Conservation (phyloP, 2,329 filamentous ascomycete genomes). For the Myriosclerotinia curreyana region DNA sequence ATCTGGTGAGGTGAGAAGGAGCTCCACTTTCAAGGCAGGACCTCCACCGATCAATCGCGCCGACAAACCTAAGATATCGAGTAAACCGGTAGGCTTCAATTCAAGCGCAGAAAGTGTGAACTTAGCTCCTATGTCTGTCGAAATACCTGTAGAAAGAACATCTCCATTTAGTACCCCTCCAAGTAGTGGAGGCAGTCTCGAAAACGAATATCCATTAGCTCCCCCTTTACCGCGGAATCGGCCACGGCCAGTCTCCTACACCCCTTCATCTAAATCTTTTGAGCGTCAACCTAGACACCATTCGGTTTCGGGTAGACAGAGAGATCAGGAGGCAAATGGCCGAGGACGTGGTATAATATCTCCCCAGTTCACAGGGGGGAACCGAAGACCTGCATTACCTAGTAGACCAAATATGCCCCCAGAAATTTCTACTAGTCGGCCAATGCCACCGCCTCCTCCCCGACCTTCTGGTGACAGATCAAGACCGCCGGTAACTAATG, state of each 20-base stretch:
- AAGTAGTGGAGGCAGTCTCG: slow-evolving; percentile 61
- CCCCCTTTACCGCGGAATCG: slow-evolving; percentile 51
- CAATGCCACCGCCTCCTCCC: slow-evolving; percentile 34
- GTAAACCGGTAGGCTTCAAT: slow-evolving; percentile 35
- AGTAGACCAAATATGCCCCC: slow-evolving; percentile 43
- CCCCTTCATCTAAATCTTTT: slow-evolving; percentile 40
- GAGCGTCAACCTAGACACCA: slow-evolving; percentile 55
- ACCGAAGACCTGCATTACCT: slow-evolving; percentile 50
- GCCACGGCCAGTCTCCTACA: slow-evolving; percentile 48
- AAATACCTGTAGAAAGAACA: slow-evolving; percentile 38
- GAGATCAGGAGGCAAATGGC: slow-evolving; percentile 45
- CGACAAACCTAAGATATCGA: slow-evolving; percentile 67
- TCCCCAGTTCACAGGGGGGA: slow-evolving; percentile 44
- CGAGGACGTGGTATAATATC: slow-evolving; percentile 41
- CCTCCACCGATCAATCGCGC: slow-evolving; percentile 78
- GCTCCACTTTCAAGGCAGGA: slow-evolving; percentile 41
- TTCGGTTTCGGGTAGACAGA: slow-evolving; percentile 45
- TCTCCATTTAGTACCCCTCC: slow-evolving; percentile 90
- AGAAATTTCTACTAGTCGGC: slow-evolving; percentile 36
- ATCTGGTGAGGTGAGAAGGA: slow-evolving; percentile 56
- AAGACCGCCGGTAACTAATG: slow-evolving; percentile 27
- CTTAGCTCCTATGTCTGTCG: slow-evolving; percentile 28
- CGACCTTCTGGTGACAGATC: slow-evolving; percentile 34
- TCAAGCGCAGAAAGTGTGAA: slow-evolving; percentile 39
- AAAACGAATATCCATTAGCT: slow-evolving; percentile 48